Evolutionary conservation across 352 stramenopile genomes (phyloP).

Genomic region (Globisporangium rhizosaccharum): DNA sequence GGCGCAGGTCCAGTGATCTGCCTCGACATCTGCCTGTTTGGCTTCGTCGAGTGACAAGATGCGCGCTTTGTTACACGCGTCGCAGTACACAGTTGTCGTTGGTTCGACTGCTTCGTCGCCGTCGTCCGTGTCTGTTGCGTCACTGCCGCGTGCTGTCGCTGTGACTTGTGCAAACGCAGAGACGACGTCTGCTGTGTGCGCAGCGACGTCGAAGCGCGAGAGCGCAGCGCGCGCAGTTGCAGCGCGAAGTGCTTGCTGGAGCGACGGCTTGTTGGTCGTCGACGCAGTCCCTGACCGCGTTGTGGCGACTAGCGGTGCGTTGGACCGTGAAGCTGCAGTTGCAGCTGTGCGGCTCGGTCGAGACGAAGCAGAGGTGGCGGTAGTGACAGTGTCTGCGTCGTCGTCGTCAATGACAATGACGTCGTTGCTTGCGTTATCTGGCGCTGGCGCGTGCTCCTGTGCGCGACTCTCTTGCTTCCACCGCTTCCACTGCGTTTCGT

Average conservation of each 20-base stretch:
- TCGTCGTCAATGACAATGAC: constrained; percentile 2
- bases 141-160: too few relatives aligned
- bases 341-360: neutral
- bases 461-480: constrained; percentile 42
- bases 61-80: constrained; percentile 74
- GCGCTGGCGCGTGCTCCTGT: neutral
- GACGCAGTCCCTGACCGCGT: neutral
- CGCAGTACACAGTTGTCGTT: constrained; percentile 73
- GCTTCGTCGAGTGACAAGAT: constrained; percentile 55
- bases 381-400: neutral
- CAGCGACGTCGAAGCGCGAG: constrained; percentile 40
- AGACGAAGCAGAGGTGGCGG: neutral
- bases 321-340: neutral
- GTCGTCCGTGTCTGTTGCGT: neutral
- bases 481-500: constrained; percentile 61
- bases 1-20: constrained; percentile 51
- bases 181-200: constrained; percentile 35
- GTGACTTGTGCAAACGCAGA: constrained; percentile 25
- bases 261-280: constrained; percentile 8
- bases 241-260: constrained; percentile 21
- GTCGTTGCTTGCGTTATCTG: neutral
- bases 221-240: constrained; percentile 52
- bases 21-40: constrained; percentile 19
- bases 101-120: constrained; percentile 49
- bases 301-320: neutral